Percentiles rank a stretch among this genome's conserved stretches.
Conservation (phyloP, 371 early-diverging fungal genomes). For the Caulochytrium protostelioides region DNA sequence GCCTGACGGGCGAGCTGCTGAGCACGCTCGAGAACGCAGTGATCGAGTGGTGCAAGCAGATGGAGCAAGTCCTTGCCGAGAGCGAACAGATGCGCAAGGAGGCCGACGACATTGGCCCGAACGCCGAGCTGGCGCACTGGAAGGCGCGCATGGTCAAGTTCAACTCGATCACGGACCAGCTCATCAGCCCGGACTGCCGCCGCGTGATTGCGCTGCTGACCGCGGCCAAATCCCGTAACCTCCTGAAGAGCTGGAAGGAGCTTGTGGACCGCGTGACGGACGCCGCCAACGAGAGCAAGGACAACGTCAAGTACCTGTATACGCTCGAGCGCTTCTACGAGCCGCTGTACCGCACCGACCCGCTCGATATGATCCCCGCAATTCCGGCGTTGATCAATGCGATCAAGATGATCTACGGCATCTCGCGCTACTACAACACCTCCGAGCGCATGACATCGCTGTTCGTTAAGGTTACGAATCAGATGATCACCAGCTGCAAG, state of each 20-base stretch:
- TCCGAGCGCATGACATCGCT: constrained; percentile 41
- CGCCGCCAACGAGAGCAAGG: constrained; percentile 41
- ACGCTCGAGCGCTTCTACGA: constrained; percentile 38
- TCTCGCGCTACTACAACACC: constrained; percentile 40
- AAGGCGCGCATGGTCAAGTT: constrained; percentile 42
- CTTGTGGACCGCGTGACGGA: constrained; percentile 38
- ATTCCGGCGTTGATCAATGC: constrained; percentile 40
- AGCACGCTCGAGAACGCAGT: too few relatives aligned
- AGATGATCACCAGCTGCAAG: constrained; percentile 41
- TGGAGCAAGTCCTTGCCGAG: constrained; percentile 38
- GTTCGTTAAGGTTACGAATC: constrained; percentile 40
- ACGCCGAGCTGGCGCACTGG: constrained; percentile 40
- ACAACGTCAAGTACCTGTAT: constrained; percentile 39
- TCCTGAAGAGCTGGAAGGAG: constrained; percentile 36
- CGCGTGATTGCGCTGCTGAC: constrained; percentile 35
- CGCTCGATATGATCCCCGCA: constrained; percentile 31
- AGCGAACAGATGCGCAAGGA: constrained; percentile 41
- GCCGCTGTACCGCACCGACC: constrained; percentile 32
- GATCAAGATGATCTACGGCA: constrained; percentile 39
- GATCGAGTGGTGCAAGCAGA: constrained; percentile 39
- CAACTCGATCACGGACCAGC: constrained; percentile 38
- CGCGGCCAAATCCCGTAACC: constrained; percentile 24
- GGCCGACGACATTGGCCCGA: constrained; percentile 41
- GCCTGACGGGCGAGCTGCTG: too few relatives aligned
- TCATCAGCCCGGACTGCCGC: constrained; percentile 28